Evolutionary conservation across 441 rosid species (phyloP).

Genomic region (Jatropha podagrica): DNA sequence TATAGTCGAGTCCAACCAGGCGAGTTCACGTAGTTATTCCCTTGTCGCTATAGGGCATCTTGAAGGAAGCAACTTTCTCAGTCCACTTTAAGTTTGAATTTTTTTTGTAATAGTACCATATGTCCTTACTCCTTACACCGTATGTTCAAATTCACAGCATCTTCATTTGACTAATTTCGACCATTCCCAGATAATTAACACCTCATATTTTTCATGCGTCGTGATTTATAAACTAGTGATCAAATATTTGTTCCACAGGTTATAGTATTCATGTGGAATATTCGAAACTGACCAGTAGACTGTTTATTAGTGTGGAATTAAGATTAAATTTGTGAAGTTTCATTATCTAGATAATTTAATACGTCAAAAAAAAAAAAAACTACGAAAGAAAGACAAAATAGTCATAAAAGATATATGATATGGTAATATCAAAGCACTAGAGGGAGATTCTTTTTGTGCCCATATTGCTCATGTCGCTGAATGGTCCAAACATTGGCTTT

Average conservation of each 20-base stretch:
- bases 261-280: too few species aligned
- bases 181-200: too few species aligned
- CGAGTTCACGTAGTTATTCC: not conserved
- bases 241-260: too few species aligned
- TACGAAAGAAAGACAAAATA: not conserved
- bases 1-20: constrained; percentile 24
- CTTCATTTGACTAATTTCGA: not conserved
- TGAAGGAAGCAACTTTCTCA: not conserved
- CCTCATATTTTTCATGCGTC: too few species aligned
- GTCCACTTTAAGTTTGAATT: not conserved
- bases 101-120: not conserved
- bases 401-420: not conserved
- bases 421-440: not conserved
- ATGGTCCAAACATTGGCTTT: constrained; percentile 8
- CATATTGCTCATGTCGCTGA: constrained; percentile 3
- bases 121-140: not conserved
- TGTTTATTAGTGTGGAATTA: too few species aligned
- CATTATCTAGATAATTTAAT: not conserved
- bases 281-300: too few species aligned
- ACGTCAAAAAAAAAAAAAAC: too few species aligned
- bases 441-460: not conserved
- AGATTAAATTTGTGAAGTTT: too few species aligned
- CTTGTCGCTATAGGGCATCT: constrained; percentile 18
- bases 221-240: too few species aligned
- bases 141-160: not conserved